A percentile compares a stretch with the other conserved stretches of the same genome.
Evolutionary conservation across 2,329 filamentous ascomycete genomes (phyloP).

Genomic region (Phyllosticta citrichinensis): DNA sequence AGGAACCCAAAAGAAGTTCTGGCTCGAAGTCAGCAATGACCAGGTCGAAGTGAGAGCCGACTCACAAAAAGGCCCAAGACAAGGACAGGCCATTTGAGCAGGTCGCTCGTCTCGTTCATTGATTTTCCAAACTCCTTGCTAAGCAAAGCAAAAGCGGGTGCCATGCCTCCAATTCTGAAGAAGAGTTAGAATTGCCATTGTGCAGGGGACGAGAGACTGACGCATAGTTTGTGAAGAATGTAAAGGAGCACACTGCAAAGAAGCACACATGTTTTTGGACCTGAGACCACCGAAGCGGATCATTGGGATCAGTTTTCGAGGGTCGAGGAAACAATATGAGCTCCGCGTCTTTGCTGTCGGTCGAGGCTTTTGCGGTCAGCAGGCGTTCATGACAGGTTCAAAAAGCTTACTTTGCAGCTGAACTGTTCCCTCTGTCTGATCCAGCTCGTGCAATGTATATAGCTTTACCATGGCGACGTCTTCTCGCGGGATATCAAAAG

Average conservation of each 20-base stretch:
- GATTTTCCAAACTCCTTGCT: conserved; percentile 37
- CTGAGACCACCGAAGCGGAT: conserved; percentile 39
- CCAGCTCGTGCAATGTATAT: conserved; percentile 25
- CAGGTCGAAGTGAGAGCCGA: too few species aligned
- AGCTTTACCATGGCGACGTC: conserved; percentile 19
- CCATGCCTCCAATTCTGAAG: conserved; percentile 30
- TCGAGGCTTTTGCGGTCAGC: not conserved
- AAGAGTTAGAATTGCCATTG: not conserved
- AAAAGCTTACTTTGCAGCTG: conserved; percentile 19
- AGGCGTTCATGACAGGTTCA: not conserved
- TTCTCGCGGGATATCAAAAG: not conserved
- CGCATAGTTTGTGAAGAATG: conserved; percentile 37
- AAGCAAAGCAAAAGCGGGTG: conserved; percentile 35
- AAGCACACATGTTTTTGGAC: conserved; percentile 40
- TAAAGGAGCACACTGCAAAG: conserved; percentile 30
- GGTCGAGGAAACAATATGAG: conserved; percentile 39
- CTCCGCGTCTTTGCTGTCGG: not conserved
- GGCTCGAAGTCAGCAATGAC: not conserved
- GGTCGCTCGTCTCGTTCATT: conserved; percentile 33
- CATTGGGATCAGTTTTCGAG: conserved; percentile 35
- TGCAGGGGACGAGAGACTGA: not conserved
- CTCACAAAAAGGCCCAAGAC: conserved; percentile 35
- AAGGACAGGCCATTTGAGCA: conserved; percentile 34
- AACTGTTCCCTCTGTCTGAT: conserved; percentile 31
- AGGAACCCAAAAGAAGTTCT: conserved; percentile 44